Evolutionary conservation across 768 basidiomycete genomes (phyloP), one percentile per base, ranked within the genome.

Genomic region (Boletus subcaerulescens): DNA sequence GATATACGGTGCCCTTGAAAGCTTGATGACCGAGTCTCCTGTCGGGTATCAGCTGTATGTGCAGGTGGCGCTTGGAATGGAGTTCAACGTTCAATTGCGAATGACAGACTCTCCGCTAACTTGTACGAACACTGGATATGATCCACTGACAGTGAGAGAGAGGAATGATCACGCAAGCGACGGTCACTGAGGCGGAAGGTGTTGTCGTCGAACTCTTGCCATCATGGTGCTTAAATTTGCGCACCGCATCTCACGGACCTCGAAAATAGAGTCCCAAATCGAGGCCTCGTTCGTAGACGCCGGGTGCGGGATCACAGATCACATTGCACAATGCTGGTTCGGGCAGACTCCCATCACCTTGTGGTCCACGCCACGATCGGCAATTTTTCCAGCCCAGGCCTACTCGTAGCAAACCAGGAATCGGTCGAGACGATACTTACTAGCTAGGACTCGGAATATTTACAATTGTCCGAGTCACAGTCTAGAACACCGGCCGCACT

Each of bases 211-310:
- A 40, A 45, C 39, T 48, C 20, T 35, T 35, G 33, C 50, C 45
- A 64, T 61, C 51, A 65, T 64, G 42, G 57, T 53, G 41, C 55
- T 54, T 56, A 63, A 56, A 56, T 58, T 60, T 58, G 51, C 36
- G 36, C 39, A 18, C 47, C 49, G 47, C 45, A 57, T 66, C 63
- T 61, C 62, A 63, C 62, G 62, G 62, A 52, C 62, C 58, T 59
- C 45, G 45, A 49, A 47, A 46, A 39, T 56, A 40, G 45, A 45
- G 45, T 31, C 18, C 57, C 55, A 61, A 63, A 64, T 63, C 39
- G 31, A 46, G 50, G 38, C 36, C 42, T 50, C 35, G 47, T 53
- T 56, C 35, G 51, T 51, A 52, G 50, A 41, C 35, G 20, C 43
- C 17, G 33, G 33, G 29, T 32, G 35, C 42, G 3, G 22, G 45